Evolutionary conservation across 352 stramenopile genomes (phyloP).

Genomic region (Pythium aphanidermatum): DNA sequence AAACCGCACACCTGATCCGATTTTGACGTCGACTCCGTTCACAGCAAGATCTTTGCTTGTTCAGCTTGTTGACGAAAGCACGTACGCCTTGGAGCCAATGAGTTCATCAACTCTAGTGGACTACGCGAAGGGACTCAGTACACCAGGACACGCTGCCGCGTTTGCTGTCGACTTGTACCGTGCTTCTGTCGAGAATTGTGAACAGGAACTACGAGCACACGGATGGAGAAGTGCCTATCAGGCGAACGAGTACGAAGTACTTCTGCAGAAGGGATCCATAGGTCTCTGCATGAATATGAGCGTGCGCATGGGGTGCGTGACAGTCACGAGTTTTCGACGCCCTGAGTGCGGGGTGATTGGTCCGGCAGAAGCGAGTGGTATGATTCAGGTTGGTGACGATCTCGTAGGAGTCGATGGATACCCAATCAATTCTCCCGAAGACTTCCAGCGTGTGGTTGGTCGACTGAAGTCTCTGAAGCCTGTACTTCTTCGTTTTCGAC

Average conservation of each 20-base stretch:
- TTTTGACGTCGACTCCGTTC: slow-evolving; percentile 53
- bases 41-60: slow-evolving; percentile 46
- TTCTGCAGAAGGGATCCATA: slow-evolving; percentile 83
- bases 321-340: slow-evolving; percentile 77
- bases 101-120: slow-evolving; percentile 37
- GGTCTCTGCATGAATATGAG: slow-evolving; percentile 90
- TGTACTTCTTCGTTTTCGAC: slow-evolving; percentile 75
- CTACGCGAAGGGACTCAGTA: slow-evolving; percentile 60
- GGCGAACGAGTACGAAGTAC: slow-evolving; percentile 75
- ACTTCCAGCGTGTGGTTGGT: slow-evolving; percentile 78
- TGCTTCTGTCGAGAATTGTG: slow-evolving; percentile 33
- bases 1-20: too few species aligned
- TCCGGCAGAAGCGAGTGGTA: slow-evolving; percentile 71
- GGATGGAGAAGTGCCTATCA: slow-evolving; percentile 66
- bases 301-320: slow-evolving; percentile 70
- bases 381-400: slow-evolving; percentile 74
- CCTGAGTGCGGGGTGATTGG: slow-evolving; percentile 68
- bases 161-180: slow-evolving; percentile 68
- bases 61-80: slow-evolving; percentile 57
- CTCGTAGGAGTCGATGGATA: slow-evolving; percentile 81
- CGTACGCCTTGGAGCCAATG: slow-evolving; percentile 42
- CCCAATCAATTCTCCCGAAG: slow-evolving; percentile 63
- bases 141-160: slow-evolving; percentile 50
- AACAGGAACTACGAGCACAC: slow-evolving; percentile 29
- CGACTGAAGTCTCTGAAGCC: slow-evolving; percentile 75